Percentiles rank a stretch among this genome's conserved stretches.
Evolutionary conservation across 2,329 filamentous ascomycete genomes (phyloP).

Genomic region (Fusarium sp.): DNA sequence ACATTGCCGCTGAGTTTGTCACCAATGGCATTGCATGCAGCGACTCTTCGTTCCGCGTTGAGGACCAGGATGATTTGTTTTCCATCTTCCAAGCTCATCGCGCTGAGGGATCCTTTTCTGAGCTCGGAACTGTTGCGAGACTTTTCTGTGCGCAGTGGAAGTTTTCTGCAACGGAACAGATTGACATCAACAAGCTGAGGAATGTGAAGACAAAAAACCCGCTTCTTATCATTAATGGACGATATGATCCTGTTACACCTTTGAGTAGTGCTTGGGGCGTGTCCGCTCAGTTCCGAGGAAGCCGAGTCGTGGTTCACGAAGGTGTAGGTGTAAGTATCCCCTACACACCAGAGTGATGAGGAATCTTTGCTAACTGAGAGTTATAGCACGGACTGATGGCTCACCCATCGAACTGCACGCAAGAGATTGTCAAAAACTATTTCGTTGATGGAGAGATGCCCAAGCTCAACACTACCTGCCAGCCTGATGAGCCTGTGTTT

Average conservation of each 20-base stretch:
- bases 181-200: not conserved
- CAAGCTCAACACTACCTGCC: not conserved
- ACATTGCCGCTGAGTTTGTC: not conserved
- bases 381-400: not conserved
- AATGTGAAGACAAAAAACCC: not conserved
- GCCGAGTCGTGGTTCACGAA: conserved; percentile 6
- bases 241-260: not conserved
- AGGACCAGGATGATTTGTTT: not conserved
- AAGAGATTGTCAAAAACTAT: not conserved
- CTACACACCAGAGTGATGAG: accelerated
- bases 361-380: not conserved
- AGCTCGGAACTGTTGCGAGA: not conserved
- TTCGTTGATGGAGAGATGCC: conserved; percentile 1
- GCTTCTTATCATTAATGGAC: not conserved
- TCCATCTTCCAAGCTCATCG: conserved; percentile 13
- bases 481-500: not conserved
- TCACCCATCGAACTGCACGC: conserved; percentile 3
- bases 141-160: not conserved
- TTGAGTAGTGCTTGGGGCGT: not conserved
- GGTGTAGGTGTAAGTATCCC: not conserved
- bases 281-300: not conserved
- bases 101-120: not conserved
- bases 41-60: not conserved
- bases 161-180: not conserved
- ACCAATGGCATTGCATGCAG: not conserved